Evolutionary conservation across 2,329 filamentous ascomycete species (phyloP), one percentile per base, ranked within the genome.

Genomic region (Amauroascus verrucosus): DNA sequence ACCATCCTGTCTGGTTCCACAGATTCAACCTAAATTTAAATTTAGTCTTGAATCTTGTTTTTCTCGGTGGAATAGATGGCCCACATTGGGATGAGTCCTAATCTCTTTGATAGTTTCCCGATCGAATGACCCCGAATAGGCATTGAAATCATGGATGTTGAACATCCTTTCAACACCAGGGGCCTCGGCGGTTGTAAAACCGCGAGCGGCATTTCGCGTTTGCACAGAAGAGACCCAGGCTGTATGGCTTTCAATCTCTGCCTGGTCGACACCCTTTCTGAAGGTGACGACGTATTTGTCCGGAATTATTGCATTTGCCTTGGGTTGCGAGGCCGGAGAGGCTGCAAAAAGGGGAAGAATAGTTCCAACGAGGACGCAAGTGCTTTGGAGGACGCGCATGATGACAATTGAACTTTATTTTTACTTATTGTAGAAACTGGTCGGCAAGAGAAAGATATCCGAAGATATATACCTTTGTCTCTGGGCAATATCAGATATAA

Each of bases 201-300:
- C 50, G 6, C 22, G 18, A 22, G 40, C 41, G 13, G 22, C 20
- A 46, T 46, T 52, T 38, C 20, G n/a, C 37, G 74, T 66, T 75
- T 97, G 93, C 66, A 95, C 78, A 72, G 86, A 79, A 77, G 94
- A 83, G 65, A 98, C 82, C 93, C 93, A 98, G 68, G 72, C 80
- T 71, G 96, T 90, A 73, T 98, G 93, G 66, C 83, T 78, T 50
- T 77, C 73, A 54, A 86, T 88, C 59, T 80, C 76, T 46, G 77
- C 75, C 54, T 85, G 77, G 65, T 82, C 81, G 61, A 98, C 87
- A 71, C 97, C 88, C 73, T 95, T 86, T 84, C 98, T 98, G 82
- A 98, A 96, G 72, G 95, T 90, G 76, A 98, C 79, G 71, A 98
- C 96, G 78, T 98, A 98, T 57, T 86, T 88, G 77, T 95, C 86